phyloP scores from a whole-genome alignment of 495 filamentous ascomycete species.

The Aspergillus heteromorphus region DNA sequence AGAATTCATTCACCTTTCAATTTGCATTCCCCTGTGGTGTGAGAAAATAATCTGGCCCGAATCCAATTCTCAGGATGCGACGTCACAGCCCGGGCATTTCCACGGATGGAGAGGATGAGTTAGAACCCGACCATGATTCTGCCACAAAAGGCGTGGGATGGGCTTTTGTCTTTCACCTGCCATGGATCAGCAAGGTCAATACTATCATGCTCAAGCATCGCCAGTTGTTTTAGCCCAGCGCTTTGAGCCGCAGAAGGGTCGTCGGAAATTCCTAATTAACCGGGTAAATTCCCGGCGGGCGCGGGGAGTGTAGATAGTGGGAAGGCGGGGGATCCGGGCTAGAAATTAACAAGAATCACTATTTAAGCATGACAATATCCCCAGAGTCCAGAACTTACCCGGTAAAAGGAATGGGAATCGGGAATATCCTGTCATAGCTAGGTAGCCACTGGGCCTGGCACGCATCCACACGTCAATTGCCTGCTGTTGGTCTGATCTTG shows the following conservation, averaged over 20 bases:
- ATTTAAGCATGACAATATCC: too few relatives aligned
- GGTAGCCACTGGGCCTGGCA: too few relatives aligned
- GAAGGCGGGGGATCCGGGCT: not conserved
- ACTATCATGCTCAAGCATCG: not conserved
- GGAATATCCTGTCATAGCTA: not conserved
- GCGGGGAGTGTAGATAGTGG: too few relatives aligned
- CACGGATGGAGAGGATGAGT: conserved; percentile 22
- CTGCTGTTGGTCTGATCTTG: not conserved
- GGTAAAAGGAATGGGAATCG: not conserved
- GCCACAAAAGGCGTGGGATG: conserved; percentile 22
- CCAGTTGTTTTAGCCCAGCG: not conserved
- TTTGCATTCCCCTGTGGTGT: too few relatives aligned
- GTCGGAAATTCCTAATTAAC: conserved; percentile 14
- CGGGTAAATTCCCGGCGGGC: conserved; percentile 24
- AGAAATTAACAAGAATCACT: not conserved
- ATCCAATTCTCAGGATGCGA: too few relatives aligned
- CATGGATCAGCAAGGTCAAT: not conserved
- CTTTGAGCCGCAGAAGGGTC: not conserved
- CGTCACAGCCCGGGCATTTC: too few relatives aligned
- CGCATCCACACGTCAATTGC: not conserved
- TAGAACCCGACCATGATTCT: conserved; percentile 37
- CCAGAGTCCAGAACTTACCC: too few relatives aligned
- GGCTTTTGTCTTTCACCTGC: not conserved
- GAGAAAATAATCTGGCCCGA: too few relatives aligned
- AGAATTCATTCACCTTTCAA: too few relatives aligned